Base-by-base conservation (phyloP, 768 basidiomycete genomes). In the Butyriboletus loyo region DNA sequence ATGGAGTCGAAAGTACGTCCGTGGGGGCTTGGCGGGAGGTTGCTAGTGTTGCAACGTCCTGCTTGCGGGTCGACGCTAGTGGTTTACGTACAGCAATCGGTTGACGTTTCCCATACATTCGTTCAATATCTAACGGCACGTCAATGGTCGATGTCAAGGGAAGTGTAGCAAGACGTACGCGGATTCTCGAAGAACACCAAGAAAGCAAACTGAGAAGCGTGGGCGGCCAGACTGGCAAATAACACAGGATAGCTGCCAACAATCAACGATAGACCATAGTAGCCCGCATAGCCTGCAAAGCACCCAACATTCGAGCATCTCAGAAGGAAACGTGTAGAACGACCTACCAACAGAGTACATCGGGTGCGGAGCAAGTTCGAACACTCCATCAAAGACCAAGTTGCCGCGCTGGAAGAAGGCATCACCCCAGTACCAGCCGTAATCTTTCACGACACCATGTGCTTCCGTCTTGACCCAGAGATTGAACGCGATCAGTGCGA, bases 381-480 rank as follows among this genome's bases (percentile, higher is more conserved):
- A 99, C 17, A 99, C 96, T 15, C 97, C 97, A 66, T 99, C 96
- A 63, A 99, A 99, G 3, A 98, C 87, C 14, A 98, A 78, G 38
- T 88, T 86, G 38, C 91, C 91, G n/a, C 90, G 86, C 68, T 92
- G 89, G 75, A 93, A 92, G 73, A 93, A 93, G 52, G 85, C 85
- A 59, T 93, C 91, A 10, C 91, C 94, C 92, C 92, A 93, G 68
- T 94, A 98, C 94, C 93, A 98, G 15, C 94, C 95, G 59, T 96
- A 98, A 64, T 98, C 96, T 62, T 97, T 98, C 55, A 98, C 94
- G 44, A 98, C 92, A 49, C 92, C 82, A 68, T 99, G 97, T 1
- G 97, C 97, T 65, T 98, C 96, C 2, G 89, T 90, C 68, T 99
- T 99, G 56, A 99, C 93, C 94, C 95, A 98, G 32, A 98, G 79